A percentile compares a stretch with the other conserved stretches of the same genome.
phyloP scores from a whole-genome alignment of 495 filamentous ascomycete species.

The Xylaria nigripes region DNA sequence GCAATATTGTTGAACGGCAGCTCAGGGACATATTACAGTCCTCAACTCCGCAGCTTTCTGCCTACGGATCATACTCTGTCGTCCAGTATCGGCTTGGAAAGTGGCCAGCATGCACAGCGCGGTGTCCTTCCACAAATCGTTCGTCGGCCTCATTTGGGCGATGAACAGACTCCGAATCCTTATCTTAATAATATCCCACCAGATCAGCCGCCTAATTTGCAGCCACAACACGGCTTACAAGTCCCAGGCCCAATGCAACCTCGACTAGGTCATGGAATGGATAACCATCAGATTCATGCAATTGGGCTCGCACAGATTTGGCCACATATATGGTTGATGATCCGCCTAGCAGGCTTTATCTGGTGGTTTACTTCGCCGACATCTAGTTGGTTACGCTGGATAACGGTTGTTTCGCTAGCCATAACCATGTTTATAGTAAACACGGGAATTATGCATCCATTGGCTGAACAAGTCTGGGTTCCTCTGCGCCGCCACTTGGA shows the following conservation, averaged over 20 bases:
- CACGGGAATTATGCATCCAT: slow-evolving; percentile 51
- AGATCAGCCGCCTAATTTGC: slow-evolving; percentile 33
- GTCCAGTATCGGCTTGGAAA: slow-evolving; percentile 5
- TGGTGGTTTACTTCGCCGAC: slow-evolving; percentile 72
- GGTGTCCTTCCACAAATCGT: slow-evolving; percentile 7
- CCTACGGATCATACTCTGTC: slow-evolving; percentile 7
- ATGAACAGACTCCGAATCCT: neutral
- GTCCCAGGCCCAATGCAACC: slow-evolving; percentile 25
- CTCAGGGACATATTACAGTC: slow-evolving; percentile 39
- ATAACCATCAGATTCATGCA: slow-evolving; percentile 38
- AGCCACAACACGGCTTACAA: slow-evolving; percentile 14
- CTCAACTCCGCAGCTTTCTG: slow-evolving; percentile 13
- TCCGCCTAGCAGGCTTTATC: slow-evolving; percentile 66
- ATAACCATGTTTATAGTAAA: slow-evolving; percentile 56
- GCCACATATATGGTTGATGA: slow-evolving; percentile 66
- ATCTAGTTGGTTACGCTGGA: slow-evolving; percentile 57
- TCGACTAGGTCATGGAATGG: slow-evolving; percentile 9
- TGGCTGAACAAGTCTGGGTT: slow-evolving; percentile 49
- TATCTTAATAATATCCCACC: slow-evolving; percentile 30
- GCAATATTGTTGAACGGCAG: slow-evolving; percentile 45
- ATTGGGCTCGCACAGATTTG: slow-evolving; percentile 41
- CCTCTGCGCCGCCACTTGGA: slow-evolving; percentile 66
- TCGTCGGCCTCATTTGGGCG: slow-evolving; percentile 1
- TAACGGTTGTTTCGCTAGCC: slow-evolving; percentile 54
- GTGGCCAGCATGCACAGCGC: slow-evolving; percentile 2